phyloP scores from a whole-genome alignment of 176 grass and related monocot genomes.

The Typha latifolia region DNA sequence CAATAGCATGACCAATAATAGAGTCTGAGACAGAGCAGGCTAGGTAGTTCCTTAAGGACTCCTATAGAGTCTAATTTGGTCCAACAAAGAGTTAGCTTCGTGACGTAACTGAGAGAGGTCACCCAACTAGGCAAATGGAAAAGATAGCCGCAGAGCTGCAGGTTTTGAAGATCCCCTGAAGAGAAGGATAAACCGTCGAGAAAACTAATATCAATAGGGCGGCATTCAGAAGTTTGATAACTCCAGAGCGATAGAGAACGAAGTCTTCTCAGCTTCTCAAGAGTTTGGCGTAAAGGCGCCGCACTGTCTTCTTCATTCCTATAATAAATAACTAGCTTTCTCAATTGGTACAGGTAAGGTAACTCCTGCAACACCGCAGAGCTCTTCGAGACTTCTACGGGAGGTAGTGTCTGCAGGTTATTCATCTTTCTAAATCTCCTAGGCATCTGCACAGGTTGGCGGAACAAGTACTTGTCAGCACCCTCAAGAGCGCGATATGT shows the following conservation, averaged over 20 bases:
- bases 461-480: not conserved
- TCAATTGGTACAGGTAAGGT: not conserved
- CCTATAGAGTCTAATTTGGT: not conserved
- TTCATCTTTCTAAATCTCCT: not conserved
- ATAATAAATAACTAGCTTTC: not conserved
- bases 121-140: not conserved
- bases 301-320: no score
- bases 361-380: not conserved
- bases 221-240: not conserved
- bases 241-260: not conserved
- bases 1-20: not conserved
- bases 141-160: not conserved
- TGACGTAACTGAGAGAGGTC: not conserved
- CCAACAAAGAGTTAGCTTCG: not conserved
- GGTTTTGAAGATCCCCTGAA: not conserved
- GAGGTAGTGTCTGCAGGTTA: not conserved
- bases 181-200: no score
- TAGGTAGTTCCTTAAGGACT: not conserved
- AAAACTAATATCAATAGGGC: not conserved
- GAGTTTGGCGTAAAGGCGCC: no score
- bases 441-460: not conserved
- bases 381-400: not conserved
- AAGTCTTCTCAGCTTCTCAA: not conserved
- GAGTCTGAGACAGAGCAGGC: not conserved
- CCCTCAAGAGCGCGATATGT: not conserved